These are phyloP conservation scores for Colletotrichum liaoningense DNA, from an alignment of 2,329 filamentous ascomycete genomes.

Conservation along the genomic window DNA sequence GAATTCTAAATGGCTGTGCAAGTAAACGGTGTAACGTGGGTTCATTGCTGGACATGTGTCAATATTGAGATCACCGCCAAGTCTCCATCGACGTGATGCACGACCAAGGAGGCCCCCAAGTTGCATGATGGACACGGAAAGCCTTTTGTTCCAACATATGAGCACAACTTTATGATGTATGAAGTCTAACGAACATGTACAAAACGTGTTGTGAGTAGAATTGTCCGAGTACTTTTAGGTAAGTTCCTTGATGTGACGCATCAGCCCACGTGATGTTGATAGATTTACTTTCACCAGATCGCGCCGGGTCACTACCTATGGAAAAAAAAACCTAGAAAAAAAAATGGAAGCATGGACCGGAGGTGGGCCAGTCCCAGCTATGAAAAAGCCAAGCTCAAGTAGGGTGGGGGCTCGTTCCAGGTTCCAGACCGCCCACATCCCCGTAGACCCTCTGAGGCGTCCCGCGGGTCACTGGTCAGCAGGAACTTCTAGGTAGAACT, in stretches of 20 bases:
- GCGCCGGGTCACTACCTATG: neutral
- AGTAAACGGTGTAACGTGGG: neutral
- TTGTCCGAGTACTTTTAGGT: neutral
- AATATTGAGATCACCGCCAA: conserved; percentile 20
- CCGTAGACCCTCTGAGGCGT: conserved; percentile 1
- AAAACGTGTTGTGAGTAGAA: neutral
- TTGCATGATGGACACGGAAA: no score
- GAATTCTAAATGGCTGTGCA: neutral
- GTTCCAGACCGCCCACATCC: conserved; percentile 32
- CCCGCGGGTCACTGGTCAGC: neutral
- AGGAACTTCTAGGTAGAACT: neutral
- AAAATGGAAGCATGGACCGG: conserved; percentile 12
- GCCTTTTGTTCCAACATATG: no score
- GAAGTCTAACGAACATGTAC: no score
- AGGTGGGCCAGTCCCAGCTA: neutral
- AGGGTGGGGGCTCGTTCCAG: conserved; percentile 15
- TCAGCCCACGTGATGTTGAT: neutral
- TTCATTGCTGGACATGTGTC: neutral
- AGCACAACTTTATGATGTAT: no score
- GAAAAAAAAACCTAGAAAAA: neutral
- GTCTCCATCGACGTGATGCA: conserved; percentile 19
- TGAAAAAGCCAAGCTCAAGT: neutral
- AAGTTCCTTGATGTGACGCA: neutral
- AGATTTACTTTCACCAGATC: conserved; percentile 1
- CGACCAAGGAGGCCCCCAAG: neutral